Conservation (phyloP, 2,329 filamentous ascomycete species). For the Biscogniauxia sp. region DNA sequence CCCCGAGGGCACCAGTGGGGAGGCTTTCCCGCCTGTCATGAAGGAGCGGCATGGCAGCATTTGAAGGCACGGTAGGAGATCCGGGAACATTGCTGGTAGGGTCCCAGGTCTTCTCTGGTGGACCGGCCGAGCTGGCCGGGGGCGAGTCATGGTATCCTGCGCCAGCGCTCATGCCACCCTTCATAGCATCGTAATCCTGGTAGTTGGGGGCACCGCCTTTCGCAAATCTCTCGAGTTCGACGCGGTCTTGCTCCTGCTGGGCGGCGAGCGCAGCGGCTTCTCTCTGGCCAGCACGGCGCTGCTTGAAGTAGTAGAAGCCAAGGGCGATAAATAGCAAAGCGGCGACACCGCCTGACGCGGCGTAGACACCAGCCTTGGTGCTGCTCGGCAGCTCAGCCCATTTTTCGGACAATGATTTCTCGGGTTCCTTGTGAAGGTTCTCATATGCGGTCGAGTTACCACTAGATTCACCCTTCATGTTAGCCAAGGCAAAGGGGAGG, state of each 20-base stretch:
- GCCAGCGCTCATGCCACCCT: slow-evolving; percentile 28
- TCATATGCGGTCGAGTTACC: slow-evolving; percentile 57
- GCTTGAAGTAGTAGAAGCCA: slow-evolving; percentile 54
- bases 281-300: slow-evolving; percentile 49
- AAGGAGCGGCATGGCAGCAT: slow-evolving; percentile 27
- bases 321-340: slow-evolving; percentile 32
- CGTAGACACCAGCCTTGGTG: slow-evolving; percentile 54
- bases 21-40: slow-evolving; percentile 9
- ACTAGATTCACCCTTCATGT: slow-evolving; percentile 28
- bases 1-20: not conserved
- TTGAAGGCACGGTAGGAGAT: not conserved
- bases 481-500: not conserved
- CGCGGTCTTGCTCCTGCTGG: slow-evolving; percentile 45
- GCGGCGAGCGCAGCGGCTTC: slow-evolving; percentile 50
- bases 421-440: slow-evolving; percentile 36
- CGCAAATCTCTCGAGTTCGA: slow-evolving; percentile 50
- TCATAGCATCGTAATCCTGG: slow-evolving; percentile 36
- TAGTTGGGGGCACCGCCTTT: slow-evolving; percentile 48
- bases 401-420: slow-evolving; percentile 49
- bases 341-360: slow-evolving; percentile 44
- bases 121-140: slow-evolving; percentile 19
- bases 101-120: slow-evolving; percentile 32
- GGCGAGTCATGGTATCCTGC: slow-evolving; percentile 35
- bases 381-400: slow-evolving; percentile 50
- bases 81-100: slow-evolving; percentile 14